These are phyloP conservation scores for Rhododendron vialii DNA, from an alignment of 148 eudicot genomes.

Conservation along the genomic window DNA sequence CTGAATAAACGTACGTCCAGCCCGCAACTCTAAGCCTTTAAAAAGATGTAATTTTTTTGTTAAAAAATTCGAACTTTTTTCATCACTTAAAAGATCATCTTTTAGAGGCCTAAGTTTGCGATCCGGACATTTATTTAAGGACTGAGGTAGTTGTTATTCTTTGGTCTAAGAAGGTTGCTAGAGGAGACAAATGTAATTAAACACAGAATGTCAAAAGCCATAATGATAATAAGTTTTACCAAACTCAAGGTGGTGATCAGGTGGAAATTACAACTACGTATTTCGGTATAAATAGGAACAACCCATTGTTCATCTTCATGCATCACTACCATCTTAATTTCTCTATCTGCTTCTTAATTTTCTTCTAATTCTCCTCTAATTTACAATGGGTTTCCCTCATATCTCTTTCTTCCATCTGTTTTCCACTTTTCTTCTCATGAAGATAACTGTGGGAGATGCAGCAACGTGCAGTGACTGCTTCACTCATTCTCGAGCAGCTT, in stretches of 20 bases:
- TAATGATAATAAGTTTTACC: not conserved
- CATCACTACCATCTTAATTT: slow-evolving; percentile 2
- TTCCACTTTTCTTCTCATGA: slow-evolving; percentile 20
- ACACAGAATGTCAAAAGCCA: slow-evolving; percentile 15
- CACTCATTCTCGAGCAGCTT: slow-evolving; percentile 51
- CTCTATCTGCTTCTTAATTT: not conserved
- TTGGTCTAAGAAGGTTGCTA: slow-evolving; percentile 24
- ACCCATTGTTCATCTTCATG: slow-evolving; percentile 6
- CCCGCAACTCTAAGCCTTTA: too few relatives aligned
- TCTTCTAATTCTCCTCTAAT: too few relatives aligned
- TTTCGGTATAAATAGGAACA: slow-evolving; percentile 20
- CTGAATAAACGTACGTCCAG: too few relatives aligned
- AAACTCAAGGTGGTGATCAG: slow-evolving; percentile 5
- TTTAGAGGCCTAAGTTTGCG: too few relatives aligned
- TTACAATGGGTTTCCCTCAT: slow-evolving; percentile 29
- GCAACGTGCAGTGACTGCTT: slow-evolving; percentile 53
- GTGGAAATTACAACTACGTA: not conserved
- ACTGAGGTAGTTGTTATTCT: not conserved
- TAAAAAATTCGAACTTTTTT: too few relatives aligned
- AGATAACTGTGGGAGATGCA: slow-evolving; percentile 24
- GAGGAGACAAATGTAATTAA: not conserved
- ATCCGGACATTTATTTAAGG: too few relatives aligned
- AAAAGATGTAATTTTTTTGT: too few relatives aligned
- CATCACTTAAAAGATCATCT: too few relatives aligned
- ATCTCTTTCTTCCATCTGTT: slow-evolving; percentile 11